Evolutionary conservation across 176 grass and related monocot species (phyloP).

Genomic region (Avena insularis): DNA sequence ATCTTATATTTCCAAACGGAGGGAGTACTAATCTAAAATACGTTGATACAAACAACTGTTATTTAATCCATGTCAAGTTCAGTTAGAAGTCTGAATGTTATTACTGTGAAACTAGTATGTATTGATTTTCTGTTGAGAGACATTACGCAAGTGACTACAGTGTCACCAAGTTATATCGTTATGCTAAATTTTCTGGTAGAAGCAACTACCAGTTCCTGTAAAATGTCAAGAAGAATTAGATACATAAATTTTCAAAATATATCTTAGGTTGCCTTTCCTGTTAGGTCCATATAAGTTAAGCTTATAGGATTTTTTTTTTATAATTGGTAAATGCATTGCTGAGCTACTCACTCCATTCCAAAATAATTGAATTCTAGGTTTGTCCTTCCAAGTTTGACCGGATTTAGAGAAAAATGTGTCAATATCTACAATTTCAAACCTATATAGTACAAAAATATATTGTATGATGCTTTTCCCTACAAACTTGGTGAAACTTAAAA

Average conservation of each 20-base stretch:
- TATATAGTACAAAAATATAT: too few relatives aligned
- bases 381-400: too few relatives aligned
- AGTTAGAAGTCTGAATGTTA: conserved; percentile 23
- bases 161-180: background rate
- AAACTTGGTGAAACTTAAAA: too few relatives aligned
- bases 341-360: background rate
- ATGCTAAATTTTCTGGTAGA: background rate
- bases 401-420: too few relatives aligned
- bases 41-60: background rate
- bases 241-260: conserved; percentile 17
- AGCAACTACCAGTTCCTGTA: conserved; percentile 10
- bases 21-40: background rate
- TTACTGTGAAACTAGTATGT: conserved; percentile 12
- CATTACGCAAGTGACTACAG: background rate
- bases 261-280: conserved; percentile 4
- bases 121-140: background rate
- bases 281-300: conserved; percentile 13
- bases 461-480: too few relatives aligned
- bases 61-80: background rate
- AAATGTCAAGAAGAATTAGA: background rate
- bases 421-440: too few relatives aligned
- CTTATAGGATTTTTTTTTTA: background rate
- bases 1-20: too few relatives aligned
- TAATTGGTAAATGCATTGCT: conserved; percentile 21
- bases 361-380: too few relatives aligned